Evolutionary conservation across 2,329 filamentous ascomycete species (phyloP).

Genomic region (Fusarium xylarioides): DNA sequence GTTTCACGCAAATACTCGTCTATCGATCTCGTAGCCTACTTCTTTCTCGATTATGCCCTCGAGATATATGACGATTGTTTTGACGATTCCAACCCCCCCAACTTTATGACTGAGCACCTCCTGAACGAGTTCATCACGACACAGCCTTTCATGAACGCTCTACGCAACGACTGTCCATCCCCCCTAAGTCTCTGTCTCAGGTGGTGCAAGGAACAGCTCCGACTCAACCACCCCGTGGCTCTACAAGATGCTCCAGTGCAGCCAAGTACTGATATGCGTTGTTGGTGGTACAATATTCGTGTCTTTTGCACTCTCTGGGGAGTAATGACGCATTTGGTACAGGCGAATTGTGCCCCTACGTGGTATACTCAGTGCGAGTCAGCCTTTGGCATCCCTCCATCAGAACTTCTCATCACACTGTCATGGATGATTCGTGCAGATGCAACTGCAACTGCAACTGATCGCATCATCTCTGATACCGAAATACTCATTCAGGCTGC

Average conservation of each 20-base stretch:
- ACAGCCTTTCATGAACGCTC: conserved; percentile 25
- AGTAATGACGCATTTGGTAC: conserved; percentile 25
- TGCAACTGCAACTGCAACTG: background rate
- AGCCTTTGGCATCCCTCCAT: conserved; percentile 37
- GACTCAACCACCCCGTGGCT: conserved; percentile 17
- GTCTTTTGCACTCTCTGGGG: conserved; percentile 41
- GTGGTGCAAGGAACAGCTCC: conserved; percentile 38
- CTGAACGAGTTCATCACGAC: conserved; percentile 33
- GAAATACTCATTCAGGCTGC: conserved; percentile 24
- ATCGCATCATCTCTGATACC: background rate
- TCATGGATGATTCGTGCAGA: conserved; percentile 40
- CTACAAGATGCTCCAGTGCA: conserved; percentile 21
- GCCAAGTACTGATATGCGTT: conserved; percentile 4
- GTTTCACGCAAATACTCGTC: conserved; percentile 21
- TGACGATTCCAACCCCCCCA: background rate
- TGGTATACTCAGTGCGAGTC: conserved; percentile 38
- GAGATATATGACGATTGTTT: conserved; percentile 30
- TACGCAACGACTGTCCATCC: conserved; percentile 2
- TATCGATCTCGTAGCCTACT: conserved; percentile 37
- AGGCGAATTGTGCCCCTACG: conserved; percentile 15
- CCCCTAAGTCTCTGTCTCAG: conserved; percentile 25
- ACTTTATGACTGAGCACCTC: conserved; percentile 24
- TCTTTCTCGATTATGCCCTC: conserved; percentile 32
- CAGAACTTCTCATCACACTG: conserved; percentile 39
- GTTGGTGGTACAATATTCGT: conserved; percentile 37